Base-by-base conservation (phyloP, 2,329 filamentous ascomycete species). In the Calonectria henricotiae region DNA sequence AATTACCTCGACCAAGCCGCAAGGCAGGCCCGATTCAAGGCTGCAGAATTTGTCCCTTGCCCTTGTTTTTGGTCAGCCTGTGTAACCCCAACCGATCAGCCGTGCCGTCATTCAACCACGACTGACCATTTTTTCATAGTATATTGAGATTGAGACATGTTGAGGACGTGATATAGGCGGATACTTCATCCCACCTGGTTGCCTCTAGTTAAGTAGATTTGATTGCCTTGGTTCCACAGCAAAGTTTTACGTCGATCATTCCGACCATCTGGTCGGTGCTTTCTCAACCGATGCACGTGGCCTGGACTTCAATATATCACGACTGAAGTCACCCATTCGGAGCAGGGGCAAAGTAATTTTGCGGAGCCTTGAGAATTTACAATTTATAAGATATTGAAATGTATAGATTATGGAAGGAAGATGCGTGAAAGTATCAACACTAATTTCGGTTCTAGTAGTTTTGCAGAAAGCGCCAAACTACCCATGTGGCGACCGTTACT, bases 11-110 rank as follows among this genome's bases (percentile, higher is more conserved):
- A 43, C 20, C 37, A 30, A 20, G 62, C 46, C 46, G 8, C 17
- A 51, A n/a, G 51, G 20, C 55, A 44, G 15, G 23, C 55, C 55
- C 55, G 39, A 30, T 15, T 37, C 39, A 44, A 44, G 23, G 51
- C 35, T 43, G 39, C 39, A 25, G 37, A 13, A 32, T 7, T 17
- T 12, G 44, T 49, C 61, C 61, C 44, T 63, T 30, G 30, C 23
- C 55, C 55, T 44, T 43, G 27, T 35, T 43, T 60, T 30, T 43
- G 15, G 55, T 61, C 37, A 61, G 55, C 55, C 23, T 61, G 37
- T 61, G 27, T 27, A 20, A 61, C 55, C 39, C 55, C 17, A 32
- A 46, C 15, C 12, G 37, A 60, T 60, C 35, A 60, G 37, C 55
- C 20, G 25, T n/a, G 15, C 35, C 20, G 25, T 27, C 3, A 43